phyloP scores from a whole-genome alignment of 2,329 filamentous ascomycete genomes.

The Trichoderma sp. region DNA sequence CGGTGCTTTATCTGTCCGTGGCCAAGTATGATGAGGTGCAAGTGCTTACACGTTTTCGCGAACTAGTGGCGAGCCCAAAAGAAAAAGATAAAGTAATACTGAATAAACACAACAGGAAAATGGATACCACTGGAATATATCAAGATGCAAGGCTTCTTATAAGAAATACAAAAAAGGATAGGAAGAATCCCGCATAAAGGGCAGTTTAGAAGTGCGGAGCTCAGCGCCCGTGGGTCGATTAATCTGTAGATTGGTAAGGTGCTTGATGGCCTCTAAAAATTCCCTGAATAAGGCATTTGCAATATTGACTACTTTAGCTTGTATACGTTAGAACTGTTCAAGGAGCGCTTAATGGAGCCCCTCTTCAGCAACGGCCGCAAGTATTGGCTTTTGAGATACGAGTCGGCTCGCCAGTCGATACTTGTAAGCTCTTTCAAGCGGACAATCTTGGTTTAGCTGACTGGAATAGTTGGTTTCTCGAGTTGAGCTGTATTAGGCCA shows the following conservation, averaged over 20 bases:
- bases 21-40: background rate
- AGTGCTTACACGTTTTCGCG: constrained; percentile 2
- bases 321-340: no score
- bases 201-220: background rate
- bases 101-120: background rate
- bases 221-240: background rate
- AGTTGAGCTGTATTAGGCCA: background rate
- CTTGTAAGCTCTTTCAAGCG: background rate
- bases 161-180: background rate
- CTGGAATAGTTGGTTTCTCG: background rate
- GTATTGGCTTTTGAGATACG: background rate
- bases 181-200: background rate
- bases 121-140: background rate
- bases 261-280: background rate
- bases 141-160: background rate
- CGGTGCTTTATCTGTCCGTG: constrained; percentile 5
- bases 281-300: background rate
- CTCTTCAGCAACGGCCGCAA: background rate
- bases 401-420: background rate
- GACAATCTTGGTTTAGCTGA: background rate
- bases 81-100: background rate
- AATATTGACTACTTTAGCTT: background rate
- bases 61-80: background rate
- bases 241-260: background rate
- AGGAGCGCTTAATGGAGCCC: background rate